A percentile compares a stretch with the other conserved stretches of the same genome.
phyloP scores from a whole-genome alignment of 1,284 basidiomycete species.

The Neolentinus lepideus region DNA sequence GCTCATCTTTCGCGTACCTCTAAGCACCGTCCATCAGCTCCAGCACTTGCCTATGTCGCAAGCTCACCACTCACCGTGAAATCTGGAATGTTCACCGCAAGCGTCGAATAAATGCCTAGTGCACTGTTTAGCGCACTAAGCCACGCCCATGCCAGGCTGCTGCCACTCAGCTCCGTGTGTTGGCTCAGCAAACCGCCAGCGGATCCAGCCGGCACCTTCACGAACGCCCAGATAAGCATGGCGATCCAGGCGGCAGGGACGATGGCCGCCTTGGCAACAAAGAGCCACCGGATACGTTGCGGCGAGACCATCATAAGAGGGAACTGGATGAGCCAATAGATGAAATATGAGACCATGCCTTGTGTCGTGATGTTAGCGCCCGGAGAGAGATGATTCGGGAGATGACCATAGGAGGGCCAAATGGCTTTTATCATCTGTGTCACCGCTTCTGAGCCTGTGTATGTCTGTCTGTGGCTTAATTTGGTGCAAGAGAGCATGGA shows the following conservation, averaged over 20 bases:
- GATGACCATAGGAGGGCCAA: slow-evolving; percentile 60
- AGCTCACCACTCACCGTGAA: slow-evolving; percentile 40
- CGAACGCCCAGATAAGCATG: slow-evolving; percentile 71
- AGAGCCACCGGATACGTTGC: slow-evolving; percentile 66
- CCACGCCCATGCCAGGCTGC: slow-evolving; percentile 63
- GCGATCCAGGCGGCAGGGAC: slow-evolving; percentile 64
- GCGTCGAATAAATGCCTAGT: slow-evolving; percentile 55
- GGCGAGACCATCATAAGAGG: slow-evolving; percentile 75
- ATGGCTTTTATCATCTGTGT: slow-evolving; percentile 70
- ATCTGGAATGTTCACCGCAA: slow-evolving; percentile 71
- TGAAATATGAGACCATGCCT: slow-evolving; percentile 68
- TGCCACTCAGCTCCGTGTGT: slow-evolving; percentile 40
- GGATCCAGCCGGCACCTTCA: slow-evolving; percentile 44
- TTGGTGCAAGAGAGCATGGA: background rate
- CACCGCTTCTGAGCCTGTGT: slow-evolving; percentile 55
- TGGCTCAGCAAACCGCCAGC: slow-evolving; percentile 40
- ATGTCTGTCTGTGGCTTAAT: slow-evolving; percentile 34
- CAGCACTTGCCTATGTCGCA: background rate
- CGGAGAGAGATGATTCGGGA: slow-evolving; percentile 58
- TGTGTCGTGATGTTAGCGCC: slow-evolving; percentile 57
- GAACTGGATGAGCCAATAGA: slow-evolving; percentile 72
- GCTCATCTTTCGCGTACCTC: slow-evolving; percentile 56
- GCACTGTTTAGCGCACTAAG: slow-evolving; percentile 64
- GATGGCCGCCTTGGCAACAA: slow-evolving; percentile 58
- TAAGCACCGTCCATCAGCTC: slow-evolving; percentile 13